Evolutionary conservation across 1,139 yeast genomes (phyloP), one percentile per base, ranked within the genome.

Genomic region (Dujonia santamariae): DNA sequence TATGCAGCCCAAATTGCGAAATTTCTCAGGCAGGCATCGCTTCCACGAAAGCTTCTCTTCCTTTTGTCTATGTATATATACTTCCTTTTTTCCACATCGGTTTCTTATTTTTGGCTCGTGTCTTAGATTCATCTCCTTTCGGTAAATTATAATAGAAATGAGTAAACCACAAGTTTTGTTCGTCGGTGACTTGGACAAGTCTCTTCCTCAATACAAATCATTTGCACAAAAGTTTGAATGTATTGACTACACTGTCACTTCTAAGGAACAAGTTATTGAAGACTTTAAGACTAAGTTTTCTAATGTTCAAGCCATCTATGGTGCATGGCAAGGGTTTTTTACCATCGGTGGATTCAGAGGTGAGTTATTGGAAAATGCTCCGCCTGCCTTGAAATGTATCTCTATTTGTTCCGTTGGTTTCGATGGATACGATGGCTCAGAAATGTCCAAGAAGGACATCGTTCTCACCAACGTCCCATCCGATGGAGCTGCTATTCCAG

Each of bases 321-420:
- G 75, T 3, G 79, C 83, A 0, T 84, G 85, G 75, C 63, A 68
- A 28, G 80, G 85, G 1, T 70, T 80, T 40, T 48, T 51, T 1
- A 53, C 57, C 3, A 40, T 76, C 8, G 83, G 81, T 2, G 80
- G 79, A 0, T 67, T 80, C 37, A 54, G 58, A 19, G 56, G 49
- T 23, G 72, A 70, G 15, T 50, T 80, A 11, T 52, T 81, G 32
- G 75, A 62, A 2, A 53, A 62, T 17, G 64, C 75, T 9, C 94
- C 95, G 0, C 21, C 49, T 1, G 45, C 63, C 4, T 57, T 85
- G 40, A 74, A 75, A 48, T 66, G 82, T 7, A 64, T 85, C 29
- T 67, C 85, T 1, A 66, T 80, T 26, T 80, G 86, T 32, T 74
- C 87, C 36, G 90, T 85, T 3, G 96, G 95, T 0, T 70, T 66